These are phyloP conservation scores for Amanita polypyramis DNA, from an alignment of 768 basidiomycete genomes.

Conservation along the genomic window DNA sequence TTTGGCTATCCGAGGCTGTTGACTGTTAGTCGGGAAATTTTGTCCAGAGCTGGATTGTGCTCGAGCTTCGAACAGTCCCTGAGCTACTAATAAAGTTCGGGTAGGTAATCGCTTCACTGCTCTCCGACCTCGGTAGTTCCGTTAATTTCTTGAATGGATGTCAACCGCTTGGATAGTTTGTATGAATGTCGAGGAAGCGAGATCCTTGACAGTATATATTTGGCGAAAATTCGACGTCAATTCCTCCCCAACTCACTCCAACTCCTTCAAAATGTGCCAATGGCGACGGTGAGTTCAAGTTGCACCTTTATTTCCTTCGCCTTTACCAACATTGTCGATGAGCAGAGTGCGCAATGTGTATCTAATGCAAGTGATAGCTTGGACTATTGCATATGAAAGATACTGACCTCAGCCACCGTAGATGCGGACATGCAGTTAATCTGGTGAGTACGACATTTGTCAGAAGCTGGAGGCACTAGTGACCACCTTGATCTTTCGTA, in stretches of 20 bases:
- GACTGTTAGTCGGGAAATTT: neutral
- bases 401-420: conserved; percentile 15
- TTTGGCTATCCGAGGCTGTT: conserved; percentile 1
- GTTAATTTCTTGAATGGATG: conserved; percentile 4
- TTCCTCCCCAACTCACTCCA: conserved; percentile 8
- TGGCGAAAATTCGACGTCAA: neutral
- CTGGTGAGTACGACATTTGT: conserved; percentile 25
- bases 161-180: neutral
- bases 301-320: neutral
- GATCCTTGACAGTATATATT: conserved; percentile 3
- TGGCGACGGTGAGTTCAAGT: conserved; percentile 40
- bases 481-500: conserved; percentile 14
- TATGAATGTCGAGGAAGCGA: conserved; percentile 7
- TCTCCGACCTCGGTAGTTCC: conserved; percentile 6
- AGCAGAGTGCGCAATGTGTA: conserved; percentile 48
- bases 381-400: neutral
- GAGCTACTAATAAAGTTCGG: conserved; percentile 6
- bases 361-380: conserved; percentile 27
- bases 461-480: neutral
- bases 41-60: neutral
- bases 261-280: conserved; percentile 37
- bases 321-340: neutral
- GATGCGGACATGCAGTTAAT: conserved; percentile 44
- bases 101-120: conserved; percentile 3
- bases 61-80: neutral